Conservation (phyloP, 2,329 filamentous ascomycete species). For the Microdochium paspali region DNA sequence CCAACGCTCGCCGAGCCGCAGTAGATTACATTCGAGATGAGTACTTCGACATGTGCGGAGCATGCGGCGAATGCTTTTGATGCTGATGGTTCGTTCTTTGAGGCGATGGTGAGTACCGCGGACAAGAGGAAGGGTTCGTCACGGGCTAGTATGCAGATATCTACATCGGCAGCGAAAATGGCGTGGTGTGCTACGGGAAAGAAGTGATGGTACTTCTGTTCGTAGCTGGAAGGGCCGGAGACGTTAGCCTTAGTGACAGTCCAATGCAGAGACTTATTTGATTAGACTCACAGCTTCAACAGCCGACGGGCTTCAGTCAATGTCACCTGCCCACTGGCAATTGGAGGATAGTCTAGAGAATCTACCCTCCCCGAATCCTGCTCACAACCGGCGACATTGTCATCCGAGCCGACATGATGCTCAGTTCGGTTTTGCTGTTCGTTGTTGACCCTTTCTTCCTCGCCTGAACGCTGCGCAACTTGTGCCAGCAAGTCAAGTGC, state of each 20-base stretch:
- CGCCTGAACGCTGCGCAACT: slow-evolving; percentile 20
- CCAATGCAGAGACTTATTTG: neutral
- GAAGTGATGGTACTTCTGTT: slow-evolving; percentile 58
- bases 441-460: slow-evolving; percentile 12
- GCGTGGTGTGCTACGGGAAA: slow-evolving; percentile 57
- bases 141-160: slow-evolving; percentile 44
- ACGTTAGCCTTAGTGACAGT: too few relatives aligned
- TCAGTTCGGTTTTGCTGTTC: slow-evolving; percentile 4
- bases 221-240: slow-evolving; percentile 37
- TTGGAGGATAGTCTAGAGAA: slow-evolving; percentile 18
- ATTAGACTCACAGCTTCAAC: slow-evolving; percentile 4
- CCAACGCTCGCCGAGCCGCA: slow-evolving; percentile 60
- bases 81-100: slow-evolving; percentile 59
- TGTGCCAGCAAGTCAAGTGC: slow-evolving; percentile 29
- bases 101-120: slow-evolving; percentile 60
- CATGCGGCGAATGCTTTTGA: slow-evolving; percentile 55
- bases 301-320: slow-evolving; percentile 14
- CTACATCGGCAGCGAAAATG: slow-evolving; percentile 39
- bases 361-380: neutral
- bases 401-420: neutral
- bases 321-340: slow-evolving; percentile 18
- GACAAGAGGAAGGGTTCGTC: slow-evolving; percentile 60
- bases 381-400: neutral
- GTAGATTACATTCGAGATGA: slow-evolving; percentile 58
- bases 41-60: slow-evolving; percentile 59